Conservation (phyloP, 768 basidiomycete species). For the Gautieria morchelliformis region DNA sequence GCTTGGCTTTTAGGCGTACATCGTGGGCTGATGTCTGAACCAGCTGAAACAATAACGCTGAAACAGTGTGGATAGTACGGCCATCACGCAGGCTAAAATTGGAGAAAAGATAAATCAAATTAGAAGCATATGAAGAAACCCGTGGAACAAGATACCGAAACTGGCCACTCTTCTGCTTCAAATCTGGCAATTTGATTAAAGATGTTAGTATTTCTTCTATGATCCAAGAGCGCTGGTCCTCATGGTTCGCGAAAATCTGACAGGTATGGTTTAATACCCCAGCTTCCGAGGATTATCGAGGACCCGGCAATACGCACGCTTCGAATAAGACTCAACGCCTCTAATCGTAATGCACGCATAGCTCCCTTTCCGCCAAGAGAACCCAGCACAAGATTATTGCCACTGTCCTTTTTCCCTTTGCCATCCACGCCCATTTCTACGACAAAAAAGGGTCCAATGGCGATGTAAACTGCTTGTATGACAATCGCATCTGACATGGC, state of each 20-base stretch:
- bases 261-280: not conserved
- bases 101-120: not conserved
- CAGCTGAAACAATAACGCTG: conserved; percentile 88
- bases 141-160: conserved; percentile 46
- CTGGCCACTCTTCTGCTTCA: conserved; percentile 83
- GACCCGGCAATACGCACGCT: conserved; percentile 44
- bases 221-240: conserved; percentile 90
- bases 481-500: conserved; percentile 87
- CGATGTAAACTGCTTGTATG: conserved; percentile 86
- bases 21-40: conserved; percentile 92
- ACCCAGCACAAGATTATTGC: conserved; percentile 37
- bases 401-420: conserved; percentile 42
- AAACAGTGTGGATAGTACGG: conserved; percentile 84
- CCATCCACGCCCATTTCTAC: conserved; percentile 53
- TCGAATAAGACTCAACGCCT: conserved; percentile 75
- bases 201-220: conserved; percentile 94
- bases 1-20: conserved; percentile 59
- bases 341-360: conserved; percentile 72
- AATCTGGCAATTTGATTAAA: conserved; percentile 80
- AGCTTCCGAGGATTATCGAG: not conserved
- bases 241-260: conserved; percentile 86
- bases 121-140: not conserved
- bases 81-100: conserved; percentile 75
- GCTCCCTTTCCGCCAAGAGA: conserved; percentile 60
- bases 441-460: conserved; percentile 91